phyloP scores from a whole-genome alignment of 164 flowering plant species.

The Kingdonia uniflora region DNA sequence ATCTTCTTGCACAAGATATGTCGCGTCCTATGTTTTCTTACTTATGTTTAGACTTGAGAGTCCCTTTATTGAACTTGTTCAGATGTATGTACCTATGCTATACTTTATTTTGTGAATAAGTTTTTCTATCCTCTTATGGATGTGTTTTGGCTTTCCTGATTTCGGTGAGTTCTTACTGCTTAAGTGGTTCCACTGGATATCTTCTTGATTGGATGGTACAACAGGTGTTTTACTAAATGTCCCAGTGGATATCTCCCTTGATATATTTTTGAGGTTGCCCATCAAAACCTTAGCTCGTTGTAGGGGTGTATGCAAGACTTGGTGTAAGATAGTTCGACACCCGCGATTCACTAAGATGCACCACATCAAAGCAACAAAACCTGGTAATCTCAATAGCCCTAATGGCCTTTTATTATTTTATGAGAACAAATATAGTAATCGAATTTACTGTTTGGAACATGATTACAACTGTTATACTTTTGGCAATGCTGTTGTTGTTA shows the following conservation, averaged over 20 bases:
- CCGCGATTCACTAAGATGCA: constrained; percentile 12
- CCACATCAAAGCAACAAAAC: background rate
- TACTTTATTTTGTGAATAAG: too few species aligned
- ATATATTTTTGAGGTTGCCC: constrained; percentile 24
- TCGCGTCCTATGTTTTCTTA: too few species aligned
- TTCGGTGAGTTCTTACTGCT: too few species aligned
- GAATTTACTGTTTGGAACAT: background rate
- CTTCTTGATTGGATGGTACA: too few species aligned
- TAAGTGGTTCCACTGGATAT: too few species aligned
- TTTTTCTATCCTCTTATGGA: too few species aligned
- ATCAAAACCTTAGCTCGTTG: constrained; percentile 20
- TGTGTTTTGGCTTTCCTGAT: too few species aligned
- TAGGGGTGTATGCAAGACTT: constrained; percentile 25
- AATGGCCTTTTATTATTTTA: background rate
- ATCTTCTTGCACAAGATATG: too few species aligned
- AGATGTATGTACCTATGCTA: too few species aligned
- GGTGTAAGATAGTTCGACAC: constrained; percentile 21
- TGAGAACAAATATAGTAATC: background rate
- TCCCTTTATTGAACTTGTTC: too few species aligned
- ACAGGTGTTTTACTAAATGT: constrained; percentile 9
- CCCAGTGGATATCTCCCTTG: constrained; percentile 16
- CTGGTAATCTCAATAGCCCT: background rate
- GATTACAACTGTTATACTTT: background rate
- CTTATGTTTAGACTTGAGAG: too few species aligned
- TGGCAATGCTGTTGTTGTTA: background rate